Evolutionary conservation across 768 basidiomycete species (phyloP).

Genomic region (Leucosporidium scottii): DNA sequence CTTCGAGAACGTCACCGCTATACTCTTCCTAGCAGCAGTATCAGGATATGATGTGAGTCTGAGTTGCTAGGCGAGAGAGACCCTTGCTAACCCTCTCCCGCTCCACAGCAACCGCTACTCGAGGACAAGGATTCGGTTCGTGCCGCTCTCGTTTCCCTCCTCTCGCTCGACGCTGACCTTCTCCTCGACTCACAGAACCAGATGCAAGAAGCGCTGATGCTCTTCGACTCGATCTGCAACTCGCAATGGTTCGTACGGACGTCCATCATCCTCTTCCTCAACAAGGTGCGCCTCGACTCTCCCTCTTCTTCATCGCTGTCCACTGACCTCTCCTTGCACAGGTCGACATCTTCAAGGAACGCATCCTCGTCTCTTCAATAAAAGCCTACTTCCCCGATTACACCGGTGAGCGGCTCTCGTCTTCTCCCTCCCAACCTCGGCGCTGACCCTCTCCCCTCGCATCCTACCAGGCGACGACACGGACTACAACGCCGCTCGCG

Average conservation of each 20-base stretch:
- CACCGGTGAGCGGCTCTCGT: slow-evolving; percentile 15
- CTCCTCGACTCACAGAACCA: slow-evolving; percentile 61
- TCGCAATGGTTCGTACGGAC: slow-evolving; percentile 61
- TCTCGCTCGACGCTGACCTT: background rate
- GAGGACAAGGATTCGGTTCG: slow-evolving; percentile 35
- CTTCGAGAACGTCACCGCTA: slow-evolving; percentile 70
- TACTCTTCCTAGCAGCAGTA: slow-evolving; percentile 85
- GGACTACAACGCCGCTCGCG: slow-evolving; percentile 81
- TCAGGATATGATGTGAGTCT: slow-evolving; percentile 77
- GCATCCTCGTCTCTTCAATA: slow-evolving; percentile 52
- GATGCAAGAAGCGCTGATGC: slow-evolving; percentile 64
- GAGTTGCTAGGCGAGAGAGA: slow-evolving; percentile 47
- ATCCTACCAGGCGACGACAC: slow-evolving; percentile 53
- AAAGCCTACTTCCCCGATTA: slow-evolving; percentile 48
- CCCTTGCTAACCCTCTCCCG: background rate
- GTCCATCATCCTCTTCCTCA: slow-evolving; percentile 54
- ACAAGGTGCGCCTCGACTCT: slow-evolving; percentile 9
- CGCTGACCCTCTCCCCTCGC: background rate
- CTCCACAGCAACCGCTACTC: slow-evolving; percentile 22
- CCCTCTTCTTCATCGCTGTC: background rate
- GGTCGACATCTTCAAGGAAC: slow-evolving; percentile 71
- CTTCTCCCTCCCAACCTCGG: background rate
- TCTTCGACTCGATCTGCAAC: slow-evolving; percentile 72
- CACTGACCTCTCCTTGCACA: slow-evolving; percentile 45
- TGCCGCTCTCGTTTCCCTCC: background rate